phyloP scores from a whole-genome alignment of 2,329 filamentous ascomycete species.

The Mycogone perniciosa region DNA sequence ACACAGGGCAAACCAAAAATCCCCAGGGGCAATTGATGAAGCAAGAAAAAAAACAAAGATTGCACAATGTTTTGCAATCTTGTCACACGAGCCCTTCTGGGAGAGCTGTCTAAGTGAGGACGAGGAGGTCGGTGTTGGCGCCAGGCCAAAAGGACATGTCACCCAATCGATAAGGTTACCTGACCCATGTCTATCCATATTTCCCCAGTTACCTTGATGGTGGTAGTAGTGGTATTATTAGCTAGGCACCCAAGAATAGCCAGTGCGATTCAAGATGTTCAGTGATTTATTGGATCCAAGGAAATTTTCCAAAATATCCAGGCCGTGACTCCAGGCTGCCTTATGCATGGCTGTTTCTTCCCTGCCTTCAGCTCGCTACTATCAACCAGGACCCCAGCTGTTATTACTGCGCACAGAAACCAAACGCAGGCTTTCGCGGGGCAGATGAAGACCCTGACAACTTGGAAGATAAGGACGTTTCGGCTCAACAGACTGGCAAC shows the following conservation, averaged over 20 bases:
- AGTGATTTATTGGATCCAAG: too few relatives aligned
- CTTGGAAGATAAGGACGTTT: neutral
- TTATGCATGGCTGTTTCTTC: too few relatives aligned
- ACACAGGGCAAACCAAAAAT: neutral
- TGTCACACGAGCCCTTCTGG: constrained; percentile 8
- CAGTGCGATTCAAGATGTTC: too few relatives aligned
- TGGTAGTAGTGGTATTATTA: neutral
- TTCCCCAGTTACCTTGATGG: too few relatives aligned
- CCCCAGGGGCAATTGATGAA: neutral
- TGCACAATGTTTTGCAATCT: neutral
- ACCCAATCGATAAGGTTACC: constrained; percentile 11
- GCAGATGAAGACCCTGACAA: neutral
- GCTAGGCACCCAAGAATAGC: neutral
- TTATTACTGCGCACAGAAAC: neutral
- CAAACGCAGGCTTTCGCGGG: neutral
- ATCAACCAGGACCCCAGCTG: neutral
- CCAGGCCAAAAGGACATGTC: constrained; percentile 10
- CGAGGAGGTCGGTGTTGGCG: neutral
- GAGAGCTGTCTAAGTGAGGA: constrained; percentile 5
- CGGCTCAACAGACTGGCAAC: neutral
- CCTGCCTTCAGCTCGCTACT: neutral
- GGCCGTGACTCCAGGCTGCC: too few relatives aligned
- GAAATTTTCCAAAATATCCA: too few relatives aligned
- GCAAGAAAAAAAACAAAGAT: neutral
- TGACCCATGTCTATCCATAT: neutral